These are phyloP conservation scores for Yamadazyma philogaea DNA, from an alignment of 805 yeast species.

Conservation along the genomic window DNA sequence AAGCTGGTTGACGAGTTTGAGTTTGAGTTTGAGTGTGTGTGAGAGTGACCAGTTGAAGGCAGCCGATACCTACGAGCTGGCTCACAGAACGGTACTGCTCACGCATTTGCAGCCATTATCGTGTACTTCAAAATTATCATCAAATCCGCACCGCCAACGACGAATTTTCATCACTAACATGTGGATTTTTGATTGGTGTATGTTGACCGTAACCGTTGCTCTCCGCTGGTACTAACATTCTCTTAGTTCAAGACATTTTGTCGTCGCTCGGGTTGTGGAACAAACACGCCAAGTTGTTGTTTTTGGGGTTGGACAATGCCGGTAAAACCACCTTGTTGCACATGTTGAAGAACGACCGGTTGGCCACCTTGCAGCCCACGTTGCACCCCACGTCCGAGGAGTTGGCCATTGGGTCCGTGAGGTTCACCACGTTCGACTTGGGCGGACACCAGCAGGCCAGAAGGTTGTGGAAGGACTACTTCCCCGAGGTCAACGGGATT, in stretches of 20 bases:
- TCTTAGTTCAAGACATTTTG: constrained; percentile 41
- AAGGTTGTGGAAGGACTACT: constrained; percentile 98
- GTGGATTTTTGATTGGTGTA: constrained; percentile 26
- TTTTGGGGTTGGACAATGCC: constrained; percentile 47
- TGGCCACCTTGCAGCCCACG: constrained; percentile 97
- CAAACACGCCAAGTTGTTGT: constrained; percentile 46
- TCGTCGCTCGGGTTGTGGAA: constrained; percentile 48
- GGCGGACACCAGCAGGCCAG: constrained; percentile 99
- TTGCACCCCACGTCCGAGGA: constrained; percentile 99
- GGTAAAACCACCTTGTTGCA: constrained; percentile 47
- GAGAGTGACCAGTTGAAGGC: too few species aligned
- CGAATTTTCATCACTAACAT: constrained; percentile 7
- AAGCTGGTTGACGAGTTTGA: too few species aligned
- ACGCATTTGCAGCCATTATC: too few species aligned
- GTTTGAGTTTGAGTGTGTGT: too few species aligned
- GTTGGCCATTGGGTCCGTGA: constrained; percentile 90
- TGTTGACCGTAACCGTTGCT: constrained; percentile 5
- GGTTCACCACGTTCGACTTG: constrained; percentile 95
- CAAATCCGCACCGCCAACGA: background rate
- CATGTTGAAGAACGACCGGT: constrained; percentile 78
- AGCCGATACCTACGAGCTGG: too few species aligned
- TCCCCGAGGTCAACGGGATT: constrained; percentile 98
- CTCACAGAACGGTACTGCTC: too few species aligned
- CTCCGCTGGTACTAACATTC: constrained; percentile 4
- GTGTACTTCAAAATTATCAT: too few species aligned